A percentile compares a stretch with the other conserved stretches of the same genome.
phyloP scores from a whole-genome alignment of 1,139 yeast genomes.

The Wickerhamomyces sp. region DNA sequence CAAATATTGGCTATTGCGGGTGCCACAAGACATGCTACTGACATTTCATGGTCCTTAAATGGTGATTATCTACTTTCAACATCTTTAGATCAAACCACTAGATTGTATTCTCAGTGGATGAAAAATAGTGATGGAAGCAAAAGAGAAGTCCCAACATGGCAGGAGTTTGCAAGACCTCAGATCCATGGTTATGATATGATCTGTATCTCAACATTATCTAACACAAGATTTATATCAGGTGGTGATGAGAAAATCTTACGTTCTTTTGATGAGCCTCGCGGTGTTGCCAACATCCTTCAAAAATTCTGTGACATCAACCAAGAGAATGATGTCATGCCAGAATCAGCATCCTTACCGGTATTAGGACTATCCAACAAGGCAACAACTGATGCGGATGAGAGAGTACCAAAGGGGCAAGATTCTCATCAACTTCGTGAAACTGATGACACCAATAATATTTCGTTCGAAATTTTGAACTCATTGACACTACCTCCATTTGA shows the following conservation, averaged over 20 bases:
- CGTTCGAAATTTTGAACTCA: constrained; percentile 42
- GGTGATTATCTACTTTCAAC: constrained; percentile 74
- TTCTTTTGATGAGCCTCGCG: constrained; percentile 85
- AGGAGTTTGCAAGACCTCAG: constrained; percentile 94
- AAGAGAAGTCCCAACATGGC: constrained; percentile 50
- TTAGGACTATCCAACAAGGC: constrained; percentile 94
- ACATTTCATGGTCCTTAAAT: constrained; percentile 68
- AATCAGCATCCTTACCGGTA: constrained; percentile 88
- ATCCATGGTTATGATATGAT: constrained; percentile 98
- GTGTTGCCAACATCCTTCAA: constrained; percentile 60
- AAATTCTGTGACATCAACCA: constrained; percentile 47
- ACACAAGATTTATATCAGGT: constrained; percentile 76
- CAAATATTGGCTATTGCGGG: constrained; percentile 71
- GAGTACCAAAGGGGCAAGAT: constrained; percentile 35
- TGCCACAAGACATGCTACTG: constrained; percentile 69
- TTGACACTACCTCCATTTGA: constrained; percentile 71
- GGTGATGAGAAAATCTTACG: constrained; percentile 95
- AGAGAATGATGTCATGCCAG: constrained; percentile 34
- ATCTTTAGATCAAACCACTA: constrained; percentile 87
- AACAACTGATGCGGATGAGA: constrained; percentile 42
- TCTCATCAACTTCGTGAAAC: constrained; percentile 34
- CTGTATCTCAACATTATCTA: constrained; percentile 60
- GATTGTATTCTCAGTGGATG: constrained; percentile 68
- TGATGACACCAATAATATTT: constrained; percentile 35
- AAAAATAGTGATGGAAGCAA: constrained; percentile 26